phyloP scores from a whole-genome alignment of 805 yeast genomes.

The Candida sonorensis region DNA sequence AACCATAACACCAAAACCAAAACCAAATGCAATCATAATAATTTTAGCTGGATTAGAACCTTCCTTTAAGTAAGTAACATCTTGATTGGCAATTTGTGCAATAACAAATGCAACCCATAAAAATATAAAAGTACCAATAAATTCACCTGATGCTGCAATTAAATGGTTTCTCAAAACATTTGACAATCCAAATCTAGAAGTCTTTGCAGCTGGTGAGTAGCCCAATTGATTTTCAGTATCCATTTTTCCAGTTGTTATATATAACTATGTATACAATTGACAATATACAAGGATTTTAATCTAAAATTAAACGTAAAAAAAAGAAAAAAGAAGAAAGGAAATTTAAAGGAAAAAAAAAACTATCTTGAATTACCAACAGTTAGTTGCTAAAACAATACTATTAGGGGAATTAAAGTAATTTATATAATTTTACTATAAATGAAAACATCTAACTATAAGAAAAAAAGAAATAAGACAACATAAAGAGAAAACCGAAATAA shows the following conservation, averaged over 20 bases:
- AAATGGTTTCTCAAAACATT: conserved; percentile 50
- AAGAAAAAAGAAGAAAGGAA: no score
- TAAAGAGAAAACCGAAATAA: no score
- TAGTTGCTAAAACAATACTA: no score
- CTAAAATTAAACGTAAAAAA: neutral
- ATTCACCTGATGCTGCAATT: conserved; percentile 72
- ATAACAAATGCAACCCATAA: conserved; percentile 76
- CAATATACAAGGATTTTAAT: neutral
- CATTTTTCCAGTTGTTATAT: no score
- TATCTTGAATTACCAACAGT: no score
- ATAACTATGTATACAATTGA: neutral
- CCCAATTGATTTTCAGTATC: conserved; percentile 36
- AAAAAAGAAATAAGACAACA: no score
- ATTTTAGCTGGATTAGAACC: conserved; percentile 52
- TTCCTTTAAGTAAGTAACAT: conserved; percentile 21
- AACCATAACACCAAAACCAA: conserved; percentile 80
- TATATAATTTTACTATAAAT: no score
- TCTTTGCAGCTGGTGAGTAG: conserved; percentile 33
- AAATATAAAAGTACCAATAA: conserved; percentile 80
- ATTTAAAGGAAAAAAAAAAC: no score
- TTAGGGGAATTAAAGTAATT: no score
- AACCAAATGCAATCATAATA: conserved; percentile 78
- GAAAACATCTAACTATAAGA: no score
- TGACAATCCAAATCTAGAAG: conserved; percentile 30
- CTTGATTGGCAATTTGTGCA: conserved; percentile 70